Percentiles rank a stretch among this genome's conserved stretches.
Evolutionary conservation across 306 rosid species (phyloP).

Genomic region (Nissolia schottii): DNA sequence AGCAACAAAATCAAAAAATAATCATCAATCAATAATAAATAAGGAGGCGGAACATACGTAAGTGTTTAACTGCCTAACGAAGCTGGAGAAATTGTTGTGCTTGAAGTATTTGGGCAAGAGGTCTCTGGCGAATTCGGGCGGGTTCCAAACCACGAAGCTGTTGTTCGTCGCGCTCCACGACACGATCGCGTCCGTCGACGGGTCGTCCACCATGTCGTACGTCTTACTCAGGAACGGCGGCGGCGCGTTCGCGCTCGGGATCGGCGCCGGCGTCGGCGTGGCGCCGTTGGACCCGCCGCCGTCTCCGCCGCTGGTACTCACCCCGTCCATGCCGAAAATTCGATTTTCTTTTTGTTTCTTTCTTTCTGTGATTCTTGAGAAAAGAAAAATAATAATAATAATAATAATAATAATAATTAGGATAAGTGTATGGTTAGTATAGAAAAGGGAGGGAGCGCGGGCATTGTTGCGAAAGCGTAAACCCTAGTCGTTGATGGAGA

Average conservation of each 20-base stretch:
- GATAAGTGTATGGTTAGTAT: background rate
- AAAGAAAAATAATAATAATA: background rate
- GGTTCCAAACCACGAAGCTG: constrained; percentile 97
- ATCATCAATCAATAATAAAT: background rate
- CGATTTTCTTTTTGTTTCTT: background rate
- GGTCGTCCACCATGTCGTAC: constrained; percentile 93
- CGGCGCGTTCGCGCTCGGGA: constrained; percentile 56
- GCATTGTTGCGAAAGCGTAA: background rate
- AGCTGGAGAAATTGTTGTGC: constrained; percentile 93
- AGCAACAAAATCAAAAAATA: background rate
- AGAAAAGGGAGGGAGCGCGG: background rate
- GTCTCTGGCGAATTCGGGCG: constrained; percentile 93
- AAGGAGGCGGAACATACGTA: constrained; percentile 48
- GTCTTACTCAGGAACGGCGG: constrained; percentile 96
- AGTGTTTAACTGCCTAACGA: constrained; percentile 92
- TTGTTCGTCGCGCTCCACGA: constrained; percentile 91
- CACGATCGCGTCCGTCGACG: constrained; percentile 69
- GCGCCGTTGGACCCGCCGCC: constrained; percentile 23
- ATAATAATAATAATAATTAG: background rate
- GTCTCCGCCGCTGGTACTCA: constrained; percentile 30
- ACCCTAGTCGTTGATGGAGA: background rate
- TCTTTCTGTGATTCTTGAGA: background rate
- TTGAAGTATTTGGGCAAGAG: constrained; percentile 90
- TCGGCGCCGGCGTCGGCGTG: constrained; percentile 55
- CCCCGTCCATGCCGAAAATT: constrained; percentile 39